Evolutionary conservation across 441 rosid genomes (phyloP), one percentile per base, ranked within the genome.

Genomic region (Theobroma grandiflorum): DNA sequence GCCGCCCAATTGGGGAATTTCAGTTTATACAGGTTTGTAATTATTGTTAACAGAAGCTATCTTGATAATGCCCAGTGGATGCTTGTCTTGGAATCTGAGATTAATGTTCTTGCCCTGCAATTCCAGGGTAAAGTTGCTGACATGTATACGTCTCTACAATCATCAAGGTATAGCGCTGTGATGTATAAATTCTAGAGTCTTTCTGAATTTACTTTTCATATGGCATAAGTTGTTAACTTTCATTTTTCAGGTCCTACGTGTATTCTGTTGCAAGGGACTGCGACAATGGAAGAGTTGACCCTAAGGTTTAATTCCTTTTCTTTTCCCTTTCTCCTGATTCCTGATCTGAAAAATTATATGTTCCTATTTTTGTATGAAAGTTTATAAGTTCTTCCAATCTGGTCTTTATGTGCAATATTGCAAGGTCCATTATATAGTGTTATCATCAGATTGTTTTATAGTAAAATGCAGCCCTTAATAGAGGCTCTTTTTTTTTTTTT

Each of bases 91-190:
- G 74, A 68, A 74, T 78, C 64, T 72, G 47, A 53, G 43, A 53
- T 70, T 50, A 71, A 16, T 5, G 10, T 40, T 47, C 43, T 31
- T 57, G 20, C 61, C 9, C 26, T 45, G 52, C 74, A 12, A 33
- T 42, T 64, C 42, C 92, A 97, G 99, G 99, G 98, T 49, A 95
- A 97, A 90, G 77, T 92, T 85, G 99, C 98, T 15, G 99, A 95
- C 87, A 95, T 95, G 90, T 97, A 95, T 83, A 95, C 97, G 72
- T 86, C 98, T 66, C 80, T 95, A 79, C 98, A 97, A 80, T 97
- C 98, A 81, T 95, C 98, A 74, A 92, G 99, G 98, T 96, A 81
- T 76, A 18, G 16, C 33, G 70, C 47, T 70, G 59, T 66, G 22
- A 80, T 70, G 35, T 63, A 3, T 35, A 42, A 42, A 42, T 74